Evolutionary conservation across 2,329 filamentous ascomycete species (phyloP), one percentile per base, ranked within the genome.

Genomic region (Aspergillus neotritici): DNA sequence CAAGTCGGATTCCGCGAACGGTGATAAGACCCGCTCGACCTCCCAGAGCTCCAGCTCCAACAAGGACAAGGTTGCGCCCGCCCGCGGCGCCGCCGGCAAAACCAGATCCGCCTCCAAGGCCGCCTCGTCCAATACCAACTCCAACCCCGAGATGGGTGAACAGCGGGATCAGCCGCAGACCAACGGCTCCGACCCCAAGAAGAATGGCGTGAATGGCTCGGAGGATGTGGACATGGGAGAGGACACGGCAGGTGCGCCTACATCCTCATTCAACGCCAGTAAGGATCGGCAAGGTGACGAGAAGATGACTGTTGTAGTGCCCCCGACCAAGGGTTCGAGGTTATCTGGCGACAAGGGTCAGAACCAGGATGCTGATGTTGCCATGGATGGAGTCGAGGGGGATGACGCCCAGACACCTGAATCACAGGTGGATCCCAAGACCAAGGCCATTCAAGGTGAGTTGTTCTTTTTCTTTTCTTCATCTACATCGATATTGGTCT

Each of bases 241-340:
- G 62, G 77, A 79, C 67, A 70, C 68, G 61, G 65, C 71, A 57
- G 75, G 77, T 64, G 64, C 63, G 60, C 64, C 69, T 71, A 60
- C 70, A 62, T 68, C 67, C 57, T 65, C 63, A 58, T 60, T 76
- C 58, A 86, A 85, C 72, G 70, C 64, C 56, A 68, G 72, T 60
- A 84, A 82, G 70, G 77, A 76, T 57, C 84, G 83, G 72, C 82
- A 88, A 60, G 82, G 77, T 59, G 84, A 86, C 56, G 82, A 73
- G 57, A 84, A 87, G 72, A 88, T 88, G 83, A 88, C 84, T 39
- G 84, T 88, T 52, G 84, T 89, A 57, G 83, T 88, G 34, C 84
- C 85, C 42, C 83, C 83, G 45, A 79, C 82, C 52, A 87, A 87
- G 73, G 71, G 72, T 58, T 71, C 75, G 50, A 74, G 80, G 69